phyloP scores from a whole-genome alignment of 202 grass and related monocot species.

The Carex sylvatica region DNA sequence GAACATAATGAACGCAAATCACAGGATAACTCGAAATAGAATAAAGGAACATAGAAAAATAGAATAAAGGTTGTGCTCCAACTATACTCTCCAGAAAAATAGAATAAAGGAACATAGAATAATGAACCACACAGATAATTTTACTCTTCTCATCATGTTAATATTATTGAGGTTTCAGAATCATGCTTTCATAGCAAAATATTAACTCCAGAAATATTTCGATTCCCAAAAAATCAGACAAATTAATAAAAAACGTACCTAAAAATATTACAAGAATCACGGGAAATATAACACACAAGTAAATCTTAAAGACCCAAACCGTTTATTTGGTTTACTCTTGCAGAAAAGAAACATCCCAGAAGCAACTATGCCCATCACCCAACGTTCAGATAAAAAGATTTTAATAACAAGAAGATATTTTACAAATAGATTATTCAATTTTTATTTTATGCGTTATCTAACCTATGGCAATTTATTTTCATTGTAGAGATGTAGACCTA shows the following conservation, averaged over 20 bases:
- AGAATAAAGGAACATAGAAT: neutral
- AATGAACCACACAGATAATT: neutral
- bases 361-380: neutral
- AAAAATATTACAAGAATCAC: neutral
- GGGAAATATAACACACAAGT: neutral
- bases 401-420: neutral
- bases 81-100: no score
- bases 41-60: no score
- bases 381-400: slow-evolving; percentile 5
- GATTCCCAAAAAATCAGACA: neutral
- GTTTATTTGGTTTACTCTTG: neutral
- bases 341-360: slow-evolving; percentile 7
- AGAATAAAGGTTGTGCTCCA: no score
- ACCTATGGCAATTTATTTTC: slow-evolving; percentile 40
- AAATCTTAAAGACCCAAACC: neutral
- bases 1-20: no score
- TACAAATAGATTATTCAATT: slow-evolving; percentile 13
- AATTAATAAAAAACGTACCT: neutral
- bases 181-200: neutral
- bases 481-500: slow-evolving; percentile 58
- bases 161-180: neutral
- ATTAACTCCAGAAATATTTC: neutral
- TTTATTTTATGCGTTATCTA: slow-evolving; percentile 2
- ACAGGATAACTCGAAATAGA: no score
- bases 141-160: neutral